Base-by-base conservation (phyloP, 768 basidiomycete species). In the Tricholoma sp. region DNA sequence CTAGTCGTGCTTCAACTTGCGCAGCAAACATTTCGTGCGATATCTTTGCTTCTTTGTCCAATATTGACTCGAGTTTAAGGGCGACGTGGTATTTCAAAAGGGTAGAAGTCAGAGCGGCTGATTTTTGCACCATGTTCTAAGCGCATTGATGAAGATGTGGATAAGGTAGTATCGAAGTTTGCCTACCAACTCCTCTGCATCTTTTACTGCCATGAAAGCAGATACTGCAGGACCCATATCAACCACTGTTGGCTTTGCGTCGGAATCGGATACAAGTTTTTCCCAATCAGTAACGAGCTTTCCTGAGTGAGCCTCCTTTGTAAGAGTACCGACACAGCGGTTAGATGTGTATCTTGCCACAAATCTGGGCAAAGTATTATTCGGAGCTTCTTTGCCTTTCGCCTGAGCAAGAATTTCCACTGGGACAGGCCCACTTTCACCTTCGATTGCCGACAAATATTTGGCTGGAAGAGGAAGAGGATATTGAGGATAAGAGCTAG, bases 231-330 rank as follows among this genome's bases (percentile, higher is more conserved):
- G 74, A 0, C 84, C 78, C 69, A 94, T 88, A 66, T 98, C 97
- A 19, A 91, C 77, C 32, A 85, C 67, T 63, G 94, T 88, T 5
- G 93, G 85, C 64, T 86, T 86, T 5, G 72, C 78, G 5, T 74
- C 69, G 11, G 83, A 74, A 14, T 76, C 80, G 4, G 76, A 72
- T 18, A 92, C 66, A 16, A 81, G 78, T 51, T 80, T 80, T 58
- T 85, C 85, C 94, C 94, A 98, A 61, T 97, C 95, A 27, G 81
- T 79, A 21, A 91, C 79, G 56, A 97, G 74, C 71, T 96, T 97
- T 58, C 97, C 97, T 0, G 83, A 76, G 64, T 88, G 88, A 12
- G 82, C 73, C 70, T 99, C 96, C 73, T 97, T 98, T 19, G 79
- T 69, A 39, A 98, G 79, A 1, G 82, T 79, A 32, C 89, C 96